Evolutionary conservation across 2,329 filamentous ascomycete species (phyloP).

Genomic region (Colletotrichum sp.): DNA sequence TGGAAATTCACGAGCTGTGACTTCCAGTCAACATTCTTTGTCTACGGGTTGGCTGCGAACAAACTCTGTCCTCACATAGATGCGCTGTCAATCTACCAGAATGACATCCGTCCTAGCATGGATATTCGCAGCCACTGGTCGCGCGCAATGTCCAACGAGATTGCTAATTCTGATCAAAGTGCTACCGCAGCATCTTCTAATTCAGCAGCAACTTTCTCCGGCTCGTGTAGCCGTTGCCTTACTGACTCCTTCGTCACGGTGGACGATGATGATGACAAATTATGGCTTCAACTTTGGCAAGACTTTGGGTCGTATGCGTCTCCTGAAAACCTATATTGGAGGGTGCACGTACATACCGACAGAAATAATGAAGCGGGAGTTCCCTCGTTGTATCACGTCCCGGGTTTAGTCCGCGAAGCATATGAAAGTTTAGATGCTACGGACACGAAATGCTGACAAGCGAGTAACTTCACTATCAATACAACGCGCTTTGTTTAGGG

Average conservation of each 20-base stretch:
- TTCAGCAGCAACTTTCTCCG: neutral
- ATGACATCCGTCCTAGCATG: neutral
- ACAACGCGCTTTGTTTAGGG: rapidly evolving
- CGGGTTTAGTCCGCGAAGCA: neutral
- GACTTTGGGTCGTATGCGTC: neutral
- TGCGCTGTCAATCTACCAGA: neutral
- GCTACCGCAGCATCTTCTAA: neutral
- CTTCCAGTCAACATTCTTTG: neutral
- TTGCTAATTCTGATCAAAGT: neutral
- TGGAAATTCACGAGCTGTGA: neutral
- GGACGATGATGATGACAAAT: neutral
- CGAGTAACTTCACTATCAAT: neutral
- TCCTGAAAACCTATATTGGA: neutral
- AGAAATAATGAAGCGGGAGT: rapidly evolving
- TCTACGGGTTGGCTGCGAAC: rapidly evolving
- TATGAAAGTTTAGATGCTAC: neutral
- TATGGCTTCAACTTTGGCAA: neutral
- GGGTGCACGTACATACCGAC: neutral
- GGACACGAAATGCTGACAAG: neutral
- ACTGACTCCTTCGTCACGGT: neutral
- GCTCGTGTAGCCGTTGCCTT: neutral
- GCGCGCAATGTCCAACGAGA: neutral
- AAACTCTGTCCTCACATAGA: neutral
- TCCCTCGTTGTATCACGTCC: neutral
- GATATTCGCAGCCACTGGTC: neutral